phyloP scores from a whole-genome alignment of 345 rosid species.

The Eutrema yunnanense region DNA sequence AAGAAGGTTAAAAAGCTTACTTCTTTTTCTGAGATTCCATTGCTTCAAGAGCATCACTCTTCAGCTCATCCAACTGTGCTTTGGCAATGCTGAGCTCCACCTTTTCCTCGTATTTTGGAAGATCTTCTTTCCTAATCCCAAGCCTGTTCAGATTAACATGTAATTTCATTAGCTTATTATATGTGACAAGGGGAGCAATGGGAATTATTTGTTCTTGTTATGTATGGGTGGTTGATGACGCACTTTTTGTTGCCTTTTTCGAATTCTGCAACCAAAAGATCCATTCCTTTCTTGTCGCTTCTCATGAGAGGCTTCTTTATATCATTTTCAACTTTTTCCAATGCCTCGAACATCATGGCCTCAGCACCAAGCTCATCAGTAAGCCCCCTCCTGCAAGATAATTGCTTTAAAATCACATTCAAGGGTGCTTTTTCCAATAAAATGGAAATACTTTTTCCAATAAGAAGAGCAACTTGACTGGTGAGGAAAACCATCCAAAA shows the following conservation, averaged over 20 bases:
- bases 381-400: constrained; percentile 67
- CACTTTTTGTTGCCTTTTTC: constrained; percentile 90
- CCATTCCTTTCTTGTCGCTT: constrained; percentile 87
- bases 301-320: constrained; percentile 93
- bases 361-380: constrained; percentile 83
- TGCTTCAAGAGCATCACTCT: constrained; percentile 85
- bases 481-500: neutral
- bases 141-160: constrained; percentile 44
- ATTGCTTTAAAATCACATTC: neutral
- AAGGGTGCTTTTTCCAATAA: neutral
- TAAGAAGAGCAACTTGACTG: neutral
- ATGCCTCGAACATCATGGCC: constrained; percentile 91
- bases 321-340: constrained; percentile 90
- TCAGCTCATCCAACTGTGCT: constrained; percentile 82
- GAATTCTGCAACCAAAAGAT: constrained; percentile 78
- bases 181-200: neutral
- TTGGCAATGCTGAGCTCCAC: constrained; percentile 78
- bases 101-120: constrained; percentile 84
- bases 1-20: constrained; percentile 22
- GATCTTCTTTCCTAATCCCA: constrained; percentile 77
- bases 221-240: neutral
- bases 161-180: neutral
- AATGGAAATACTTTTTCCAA: neutral
- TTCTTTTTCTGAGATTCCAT: constrained; percentile 95
- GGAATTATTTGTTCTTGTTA: neutral